These are phyloP conservation scores for Ceratobasidium sp. DNA, from an alignment of 1,284 basidiomycete species.

Conservation along the genomic window DNA sequence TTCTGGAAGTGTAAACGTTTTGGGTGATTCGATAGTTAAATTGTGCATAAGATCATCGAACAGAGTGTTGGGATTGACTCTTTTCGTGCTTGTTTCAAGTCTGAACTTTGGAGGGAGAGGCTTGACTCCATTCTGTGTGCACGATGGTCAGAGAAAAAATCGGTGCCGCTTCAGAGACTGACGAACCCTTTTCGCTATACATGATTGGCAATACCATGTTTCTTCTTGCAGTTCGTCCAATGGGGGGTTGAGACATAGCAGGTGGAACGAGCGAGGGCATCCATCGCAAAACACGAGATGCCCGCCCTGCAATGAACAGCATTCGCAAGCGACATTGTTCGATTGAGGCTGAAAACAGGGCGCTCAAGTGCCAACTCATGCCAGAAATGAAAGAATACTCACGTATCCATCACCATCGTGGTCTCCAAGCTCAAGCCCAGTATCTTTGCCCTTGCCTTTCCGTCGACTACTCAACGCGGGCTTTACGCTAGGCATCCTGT, in stretches of 20 bases:
- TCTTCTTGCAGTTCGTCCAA: constrained; percentile 88
- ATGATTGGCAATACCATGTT: constrained; percentile 91
- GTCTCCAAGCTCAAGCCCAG: constrained; percentile 26
- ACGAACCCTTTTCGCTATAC: constrained; percentile 70
- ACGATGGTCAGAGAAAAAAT: neutral
- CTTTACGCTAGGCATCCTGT: constrained; percentile 1
- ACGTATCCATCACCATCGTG: constrained; percentile 31
- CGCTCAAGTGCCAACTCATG: constrained; percentile 21
- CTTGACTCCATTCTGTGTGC: constrained; percentile 27
- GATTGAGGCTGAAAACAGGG: constrained; percentile 16
- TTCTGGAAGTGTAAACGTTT: constrained; percentile 88
- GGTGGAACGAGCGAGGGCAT: constrained; percentile 94
- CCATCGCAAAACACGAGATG: constrained; percentile 94
- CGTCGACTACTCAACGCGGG: constrained; percentile 3
- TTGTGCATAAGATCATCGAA: constrained; percentile 69
- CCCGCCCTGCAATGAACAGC: constrained; percentile 55
- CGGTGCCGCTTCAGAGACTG: constrained; percentile 13
- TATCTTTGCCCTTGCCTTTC: constrained; percentile 42
- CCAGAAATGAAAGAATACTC: neutral
- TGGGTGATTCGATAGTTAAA: constrained; percentile 69
- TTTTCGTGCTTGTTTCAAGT: constrained; percentile 40
- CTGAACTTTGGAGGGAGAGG: constrained; percentile 35
- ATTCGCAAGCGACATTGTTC: constrained; percentile 20
- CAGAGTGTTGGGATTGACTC: constrained; percentile 40
- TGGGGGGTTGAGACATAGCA: constrained; percentile 95